phyloP scores from a whole-genome alignment of 1,284 basidiomycete genomes.

The Dichomitus squalens region DNA sequence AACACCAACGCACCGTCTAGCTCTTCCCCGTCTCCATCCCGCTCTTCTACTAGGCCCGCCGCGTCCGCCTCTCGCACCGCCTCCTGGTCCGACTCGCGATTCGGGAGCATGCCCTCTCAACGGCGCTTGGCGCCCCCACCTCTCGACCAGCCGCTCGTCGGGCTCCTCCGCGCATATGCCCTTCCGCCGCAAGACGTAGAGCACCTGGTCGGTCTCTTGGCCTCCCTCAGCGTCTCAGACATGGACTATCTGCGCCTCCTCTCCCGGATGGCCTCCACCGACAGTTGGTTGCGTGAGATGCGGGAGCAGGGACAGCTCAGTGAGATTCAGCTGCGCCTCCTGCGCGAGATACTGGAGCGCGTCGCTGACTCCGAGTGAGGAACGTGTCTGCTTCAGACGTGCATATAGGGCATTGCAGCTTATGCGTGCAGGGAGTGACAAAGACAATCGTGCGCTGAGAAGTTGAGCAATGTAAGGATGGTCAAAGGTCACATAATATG shows the following conservation, averaged over 20 bases:
- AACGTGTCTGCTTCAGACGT: too few species aligned
- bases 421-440: too few species aligned
- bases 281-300: conserved; percentile 5
- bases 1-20: too few species aligned
- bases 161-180: neutral
- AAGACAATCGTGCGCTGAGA: too few species aligned
- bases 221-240: neutral
- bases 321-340: conserved; percentile 2
- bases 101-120: neutral
- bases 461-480: too few species aligned
- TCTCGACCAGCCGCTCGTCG: neutral
- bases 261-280: neutral
- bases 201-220: neutral
- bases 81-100: neutral
- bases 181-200: conserved; percentile 2
- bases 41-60: too few species aligned
- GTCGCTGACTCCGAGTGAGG: neutral
- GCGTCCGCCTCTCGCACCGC: too few species aligned
- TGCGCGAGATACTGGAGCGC: conserved; percentile 1
- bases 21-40: too few species aligned
- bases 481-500: too few species aligned
- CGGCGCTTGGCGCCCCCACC: neutral
- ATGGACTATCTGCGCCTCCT: conserved; percentile 2
- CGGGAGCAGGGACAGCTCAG: neutral
- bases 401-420: too few species aligned